These are phyloP conservation scores for Sphaerobolus stellatus DNA, from an alignment of 1,284 basidiomycete genomes.

Conservation along the genomic window DNA sequence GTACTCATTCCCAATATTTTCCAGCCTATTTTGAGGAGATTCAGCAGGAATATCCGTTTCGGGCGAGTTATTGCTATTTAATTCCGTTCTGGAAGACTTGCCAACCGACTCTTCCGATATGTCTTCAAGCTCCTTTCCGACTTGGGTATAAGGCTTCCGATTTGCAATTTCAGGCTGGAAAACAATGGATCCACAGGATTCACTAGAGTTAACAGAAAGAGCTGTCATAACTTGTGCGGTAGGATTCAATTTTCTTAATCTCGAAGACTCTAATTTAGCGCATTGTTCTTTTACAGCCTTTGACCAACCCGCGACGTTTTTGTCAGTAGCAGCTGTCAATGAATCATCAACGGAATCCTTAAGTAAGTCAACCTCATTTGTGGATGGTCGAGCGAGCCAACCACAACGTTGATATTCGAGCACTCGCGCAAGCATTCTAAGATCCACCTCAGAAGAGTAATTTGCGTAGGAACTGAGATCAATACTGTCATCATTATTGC, in stretches of 20 bases:
- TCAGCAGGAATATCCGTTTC: not conserved
- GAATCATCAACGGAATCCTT: too few species aligned
- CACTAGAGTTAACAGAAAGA: too few species aligned
- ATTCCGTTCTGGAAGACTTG: not conserved
- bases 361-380: too few species aligned
- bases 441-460: not conserved
- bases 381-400: not conserved
- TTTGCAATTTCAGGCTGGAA: too few species aligned
- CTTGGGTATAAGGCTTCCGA: too few species aligned
- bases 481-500: not conserved
- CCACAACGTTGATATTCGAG: not conserved
- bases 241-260: too few species aligned
- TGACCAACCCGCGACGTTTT: too few species aligned
- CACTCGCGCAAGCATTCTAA: not conserved
- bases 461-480: not conserved
- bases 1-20: not conserved
- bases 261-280: too few species aligned
- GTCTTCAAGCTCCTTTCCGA: not conserved
- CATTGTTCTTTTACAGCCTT: too few species aligned
- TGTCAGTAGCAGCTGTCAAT: too few species aligned
- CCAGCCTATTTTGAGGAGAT: not conserved
- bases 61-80: not conserved
- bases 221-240: too few species aligned
- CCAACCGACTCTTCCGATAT: not conserved
- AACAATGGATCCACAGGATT: too few species aligned